Percentiles rank a stretch among this genome's conserved stretches.
phyloP scores from a whole-genome alignment of 2,329 filamentous ascomycete species.

The Xylariaceae sp. region DNA sequence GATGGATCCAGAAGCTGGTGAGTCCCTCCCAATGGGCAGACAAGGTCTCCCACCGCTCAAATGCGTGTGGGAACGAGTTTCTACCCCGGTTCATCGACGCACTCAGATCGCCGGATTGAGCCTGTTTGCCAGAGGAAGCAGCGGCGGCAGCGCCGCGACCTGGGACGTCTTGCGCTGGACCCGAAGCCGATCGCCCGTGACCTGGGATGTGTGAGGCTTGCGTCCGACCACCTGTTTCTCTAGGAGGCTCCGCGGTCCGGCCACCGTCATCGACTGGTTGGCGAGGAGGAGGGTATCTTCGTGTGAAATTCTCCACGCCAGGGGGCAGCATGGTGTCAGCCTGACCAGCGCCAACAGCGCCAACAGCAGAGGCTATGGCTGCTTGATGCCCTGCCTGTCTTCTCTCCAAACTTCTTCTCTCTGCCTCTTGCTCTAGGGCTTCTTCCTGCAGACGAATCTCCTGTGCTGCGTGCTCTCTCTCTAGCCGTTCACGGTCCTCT shows the following conservation, averaged over 20 bases:
- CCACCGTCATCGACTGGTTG: slow-evolving; percentile 14
- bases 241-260: slow-evolving; percentile 10
- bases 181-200: slow-evolving; percentile 15
- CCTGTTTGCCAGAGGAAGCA: slow-evolving; percentile 25
- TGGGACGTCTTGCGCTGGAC: slow-evolving; percentile 11
- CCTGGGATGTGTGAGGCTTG: slow-evolving; percentile 18
- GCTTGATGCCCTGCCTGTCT: slow-evolving; percentile 36
- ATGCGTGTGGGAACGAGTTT: slow-evolving; percentile 87
- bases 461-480: slow-evolving; percentile 50
- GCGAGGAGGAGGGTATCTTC: slow-evolving; percentile 11
- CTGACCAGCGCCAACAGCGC: slow-evolving; percentile 3
- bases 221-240: slow-evolving; percentile 11
- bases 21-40: slow-evolving; percentile 98
- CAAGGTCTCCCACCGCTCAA: slow-evolving; percentile 93
- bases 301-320: too few relatives aligned
- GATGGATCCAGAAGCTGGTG: slow-evolving; percentile 93
- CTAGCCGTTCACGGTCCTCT: slow-evolving; percentile 46
- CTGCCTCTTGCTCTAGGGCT: slow-evolving; percentile 47
- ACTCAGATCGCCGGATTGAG: slow-evolving; percentile 26
- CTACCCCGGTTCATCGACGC: slow-evolving; percentile 30
- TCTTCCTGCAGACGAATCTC: slow-evolving; percentile 49
- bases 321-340: slow-evolving; percentile 13
- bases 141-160: slow-evolving; percentile 15
- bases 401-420: slow-evolving; percentile 44
- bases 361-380: slow-evolving; percentile 17